Conservation (phyloP, 192 early-diverging fungal species). For the Helicostylum pulchrum region DNA sequence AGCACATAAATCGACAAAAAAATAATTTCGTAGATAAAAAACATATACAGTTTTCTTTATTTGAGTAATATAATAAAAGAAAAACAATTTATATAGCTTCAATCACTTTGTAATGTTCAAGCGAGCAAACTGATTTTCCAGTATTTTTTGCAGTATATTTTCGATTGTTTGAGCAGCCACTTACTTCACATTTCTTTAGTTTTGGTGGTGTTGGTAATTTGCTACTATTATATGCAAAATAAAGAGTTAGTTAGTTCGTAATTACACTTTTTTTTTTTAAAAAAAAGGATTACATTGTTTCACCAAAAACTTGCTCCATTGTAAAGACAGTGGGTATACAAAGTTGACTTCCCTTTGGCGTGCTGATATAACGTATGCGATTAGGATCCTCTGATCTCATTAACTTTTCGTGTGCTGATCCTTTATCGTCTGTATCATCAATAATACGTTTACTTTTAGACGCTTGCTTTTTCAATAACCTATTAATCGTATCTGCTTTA, state of each 20-base stretch:
- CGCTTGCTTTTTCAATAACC: slow-evolving; percentile 78
- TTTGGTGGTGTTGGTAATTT: neutral
- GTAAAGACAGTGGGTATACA: slow-evolving; percentile 18
- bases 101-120: slow-evolving; percentile 27
- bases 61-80: neutral
- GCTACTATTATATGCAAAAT: neutral
- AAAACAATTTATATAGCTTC: slow-evolving; percentile 2
- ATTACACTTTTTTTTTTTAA: neutral
- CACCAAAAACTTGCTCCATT: slow-evolving; percentile 16
- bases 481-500: slow-evolving; percentile 73
- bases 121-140: slow-evolving; percentile 25
- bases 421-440: slow-evolving; percentile 38
- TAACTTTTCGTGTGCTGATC: slow-evolving; percentile 7
- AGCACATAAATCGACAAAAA: slow-evolving; percentile 19
- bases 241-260: neutral
- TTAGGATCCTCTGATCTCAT: slow-evolving; percentile 14
- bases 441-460: slow-evolving; percentile 58
- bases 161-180: slow-evolving; percentile 15
- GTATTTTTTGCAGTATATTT: slow-evolving; percentile 27
- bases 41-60: slow-evolving; percentile 1
- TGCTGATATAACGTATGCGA: slow-evolving; percentile 16
- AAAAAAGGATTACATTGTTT: neutral
- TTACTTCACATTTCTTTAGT: slow-evolving; percentile 16
- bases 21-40: neutral
- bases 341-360: neutral